Evolutionary conservation across 352 stramenopile genomes (phyloP).

Genomic region (Globisporangium orthogonon): DNA sequence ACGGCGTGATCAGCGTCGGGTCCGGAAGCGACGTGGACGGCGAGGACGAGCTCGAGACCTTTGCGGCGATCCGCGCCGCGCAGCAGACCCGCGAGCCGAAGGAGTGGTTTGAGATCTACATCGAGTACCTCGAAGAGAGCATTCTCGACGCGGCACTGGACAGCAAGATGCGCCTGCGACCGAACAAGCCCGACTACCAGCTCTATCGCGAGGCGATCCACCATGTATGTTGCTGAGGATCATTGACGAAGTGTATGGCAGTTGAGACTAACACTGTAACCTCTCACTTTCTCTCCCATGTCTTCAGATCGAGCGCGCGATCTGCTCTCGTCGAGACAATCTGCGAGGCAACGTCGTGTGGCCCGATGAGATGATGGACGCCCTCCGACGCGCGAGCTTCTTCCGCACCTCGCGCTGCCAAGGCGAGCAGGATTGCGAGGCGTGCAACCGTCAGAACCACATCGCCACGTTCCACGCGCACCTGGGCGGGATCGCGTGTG

Average conservation of each 20-base stretch:
- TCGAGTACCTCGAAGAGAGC: slow-evolving; percentile 72
- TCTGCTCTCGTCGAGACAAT: slow-evolving; percentile 67
- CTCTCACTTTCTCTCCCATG: background rate
- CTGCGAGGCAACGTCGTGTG: slow-evolving; percentile 63
- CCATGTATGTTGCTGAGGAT: slow-evolving; percentile 37
- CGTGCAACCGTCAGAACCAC: slow-evolving; percentile 69
- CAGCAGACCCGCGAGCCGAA: slow-evolving; percentile 48
- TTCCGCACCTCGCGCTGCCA: slow-evolving; percentile 28
- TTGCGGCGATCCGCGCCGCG: slow-evolving; percentile 24
- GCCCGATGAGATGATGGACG: slow-evolving; percentile 59
- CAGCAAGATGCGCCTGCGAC: slow-evolving; percentile 38
- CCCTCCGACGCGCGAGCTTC: slow-evolving; percentile 32
- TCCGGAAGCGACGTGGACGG: slow-evolving; percentile 35
- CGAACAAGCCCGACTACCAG: slow-evolving; percentile 28
- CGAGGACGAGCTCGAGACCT: slow-evolving; percentile 30
- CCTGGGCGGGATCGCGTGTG: slow-evolving; percentile 50
- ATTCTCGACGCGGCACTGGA: slow-evolving; percentile 61
- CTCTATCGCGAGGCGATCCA: slow-evolving; percentile 48
- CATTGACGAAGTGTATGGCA: background rate
- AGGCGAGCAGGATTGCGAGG: slow-evolving; percentile 49
- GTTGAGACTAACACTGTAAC: background rate
- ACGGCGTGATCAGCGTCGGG: slow-evolving; percentile 53
- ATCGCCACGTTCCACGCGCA: slow-evolving; percentile 47
- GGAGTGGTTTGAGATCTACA: slow-evolving; percentile 85
- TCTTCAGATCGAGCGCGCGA: slow-evolving; percentile 56